Conservation (phyloP, 345 rosid genomes). For the Euphorbia tirucalli region DNA sequence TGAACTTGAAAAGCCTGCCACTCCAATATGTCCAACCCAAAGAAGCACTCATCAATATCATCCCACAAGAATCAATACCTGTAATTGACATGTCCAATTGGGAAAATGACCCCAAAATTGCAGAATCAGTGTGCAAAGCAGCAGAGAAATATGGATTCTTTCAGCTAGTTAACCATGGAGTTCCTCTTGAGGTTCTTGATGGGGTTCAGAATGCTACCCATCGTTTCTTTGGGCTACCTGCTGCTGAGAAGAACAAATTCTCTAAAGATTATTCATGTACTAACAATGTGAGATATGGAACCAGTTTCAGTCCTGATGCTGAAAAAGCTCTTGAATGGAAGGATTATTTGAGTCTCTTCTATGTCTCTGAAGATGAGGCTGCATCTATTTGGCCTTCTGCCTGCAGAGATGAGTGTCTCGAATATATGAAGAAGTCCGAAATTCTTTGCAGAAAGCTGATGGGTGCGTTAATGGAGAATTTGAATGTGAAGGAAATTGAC, state of each 20-base stretch:
- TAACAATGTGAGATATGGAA: constrained; percentile 6
- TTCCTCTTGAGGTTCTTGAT: background rate
- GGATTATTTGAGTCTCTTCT: constrained; percentile 51
- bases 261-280: background rate
- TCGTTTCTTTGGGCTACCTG: background rate
- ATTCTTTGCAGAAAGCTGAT: constrained; percentile 35
- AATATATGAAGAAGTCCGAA: constrained; percentile 42
- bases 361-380: constrained; percentile 43
- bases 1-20: background rate
- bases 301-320: constrained; percentile 2
- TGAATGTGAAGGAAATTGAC: constrained; percentile 38
- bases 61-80: background rate
- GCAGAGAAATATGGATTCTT: background rate
- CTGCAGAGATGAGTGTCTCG: constrained; percentile 46
- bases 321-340: constrained; percentile 8
- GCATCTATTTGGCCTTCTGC: constrained; percentile 41
- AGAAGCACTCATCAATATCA: background rate
- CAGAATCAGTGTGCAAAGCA: background rate
- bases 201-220: background rate
- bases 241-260: background rate
- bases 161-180: background rate
- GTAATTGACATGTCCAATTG: background rate
- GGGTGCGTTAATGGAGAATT: constrained; percentile 33
- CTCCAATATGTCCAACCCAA: background rate
- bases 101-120: background rate